Conservation (phyloP, 2,329 filamentous ascomycete genomes). For the Zymoseptoria ardabiliae region DNA sequence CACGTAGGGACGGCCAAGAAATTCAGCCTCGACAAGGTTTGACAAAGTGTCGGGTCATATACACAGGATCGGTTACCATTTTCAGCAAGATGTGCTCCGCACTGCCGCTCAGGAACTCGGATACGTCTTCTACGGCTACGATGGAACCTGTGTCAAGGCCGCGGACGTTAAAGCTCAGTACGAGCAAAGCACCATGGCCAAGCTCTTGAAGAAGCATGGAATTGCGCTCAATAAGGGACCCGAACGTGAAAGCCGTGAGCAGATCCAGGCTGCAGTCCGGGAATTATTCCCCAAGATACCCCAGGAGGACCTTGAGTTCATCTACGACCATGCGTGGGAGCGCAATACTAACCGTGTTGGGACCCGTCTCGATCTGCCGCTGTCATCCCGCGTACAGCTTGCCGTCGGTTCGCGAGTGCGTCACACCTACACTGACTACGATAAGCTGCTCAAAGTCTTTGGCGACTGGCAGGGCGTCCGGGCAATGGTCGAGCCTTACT, state of each 20-base stretch:
- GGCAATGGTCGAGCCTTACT: constrained; percentile 47
- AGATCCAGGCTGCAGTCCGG: constrained; percentile 51
- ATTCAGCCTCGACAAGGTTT: constrained; percentile 16
- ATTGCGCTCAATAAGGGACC: constrained; percentile 13
- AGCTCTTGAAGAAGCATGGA: constrained; percentile 31
- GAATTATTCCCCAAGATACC: constrained; percentile 59
- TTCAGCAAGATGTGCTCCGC: constrained; percentile 52
- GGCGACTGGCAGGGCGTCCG: constrained; percentile 47
- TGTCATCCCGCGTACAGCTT: constrained; percentile 53
- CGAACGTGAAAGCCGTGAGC: constrained; percentile 36
- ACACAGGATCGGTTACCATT: constrained; percentile 56
- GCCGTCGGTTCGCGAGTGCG: constrained; percentile 57
- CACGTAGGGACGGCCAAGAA: constrained; percentile 17
- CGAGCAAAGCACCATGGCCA: constrained; percentile 24
- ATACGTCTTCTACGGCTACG: constrained; percentile 25
- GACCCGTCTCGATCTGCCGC: constrained; percentile 46
- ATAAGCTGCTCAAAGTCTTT: constrained; percentile 47
- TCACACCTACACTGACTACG: constrained; percentile 56
- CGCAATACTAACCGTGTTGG: constrained; percentile 53
- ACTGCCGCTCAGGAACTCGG: constrained; percentile 48
- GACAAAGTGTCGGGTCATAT: constrained; percentile 50
- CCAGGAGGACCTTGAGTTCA: constrained; percentile 48
- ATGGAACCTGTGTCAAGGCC: constrained; percentile 22
- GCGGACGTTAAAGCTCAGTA: constrained; percentile 18
- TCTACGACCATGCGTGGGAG: constrained; percentile 55